Evolutionary conservation across 2,329 filamentous ascomycete genomes (phyloP).

Genomic region (Ascosphaera aggregata): DNA sequence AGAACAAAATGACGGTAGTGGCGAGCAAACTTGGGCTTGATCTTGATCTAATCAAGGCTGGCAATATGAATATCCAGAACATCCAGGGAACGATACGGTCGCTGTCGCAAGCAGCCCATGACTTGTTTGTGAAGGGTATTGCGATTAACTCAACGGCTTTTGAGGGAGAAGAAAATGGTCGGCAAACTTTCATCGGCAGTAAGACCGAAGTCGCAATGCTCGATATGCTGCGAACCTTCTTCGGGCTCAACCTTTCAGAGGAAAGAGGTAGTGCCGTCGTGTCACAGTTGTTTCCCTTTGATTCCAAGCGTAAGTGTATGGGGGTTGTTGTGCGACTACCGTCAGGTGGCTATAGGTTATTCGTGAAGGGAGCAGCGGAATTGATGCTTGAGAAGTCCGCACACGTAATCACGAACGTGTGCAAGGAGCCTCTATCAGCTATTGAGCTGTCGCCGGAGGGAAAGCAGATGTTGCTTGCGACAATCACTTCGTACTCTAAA

Average conservation of each 20-base stretch:
- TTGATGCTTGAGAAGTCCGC: constrained; percentile 19
- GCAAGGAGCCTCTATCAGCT: constrained; percentile 7
- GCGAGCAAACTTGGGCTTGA: constrained; percentile 29
- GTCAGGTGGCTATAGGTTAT: constrained; percentile 18
- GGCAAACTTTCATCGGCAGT: constrained; percentile 42
- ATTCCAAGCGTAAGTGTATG: constrained; percentile 49
- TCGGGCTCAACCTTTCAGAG: constrained; percentile 42
- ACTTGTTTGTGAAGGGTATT: constrained; percentile 38
- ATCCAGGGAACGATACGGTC: constrained; percentile 30
- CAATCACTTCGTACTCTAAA: constrained; percentile 20
- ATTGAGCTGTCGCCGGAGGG: constrained; percentile 9
- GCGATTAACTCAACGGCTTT: constrained; percentile 47
- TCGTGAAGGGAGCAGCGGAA: constrained; percentile 26
- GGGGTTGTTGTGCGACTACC: constrained; percentile 21
- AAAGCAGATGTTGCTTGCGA: constrained; percentile 10
- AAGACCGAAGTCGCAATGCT: constrained; percentile 58
- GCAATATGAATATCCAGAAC: constrained; percentile 23
- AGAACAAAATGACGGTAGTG: constrained; percentile 40
- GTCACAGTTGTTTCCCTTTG: constrained; percentile 49
- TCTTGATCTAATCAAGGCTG: constrained; percentile 8
- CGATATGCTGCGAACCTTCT: constrained; percentile 40
- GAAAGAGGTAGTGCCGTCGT: constrained; percentile 37
- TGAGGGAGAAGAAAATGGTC: constrained; percentile 37
- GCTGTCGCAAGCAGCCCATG: constrained; percentile 28
- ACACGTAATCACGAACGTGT: constrained; percentile 12